phyloP scores from a whole-genome alignment of 257 asterid genomes.

The Penstemon davidsonii region DNA sequence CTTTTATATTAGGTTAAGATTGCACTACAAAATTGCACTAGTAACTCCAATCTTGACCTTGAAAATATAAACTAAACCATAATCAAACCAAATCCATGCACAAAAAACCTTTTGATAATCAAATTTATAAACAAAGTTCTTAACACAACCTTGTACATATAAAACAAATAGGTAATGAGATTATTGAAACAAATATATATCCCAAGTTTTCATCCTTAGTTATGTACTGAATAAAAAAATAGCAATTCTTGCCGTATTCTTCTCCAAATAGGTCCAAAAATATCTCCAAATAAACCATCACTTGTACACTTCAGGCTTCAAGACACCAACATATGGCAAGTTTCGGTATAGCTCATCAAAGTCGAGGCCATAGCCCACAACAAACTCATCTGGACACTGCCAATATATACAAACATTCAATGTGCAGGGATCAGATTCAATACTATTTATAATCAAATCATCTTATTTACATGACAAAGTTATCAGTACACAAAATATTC shows the following conservation, averaged over 20 bases:
- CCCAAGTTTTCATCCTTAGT: too few relatives aligned
- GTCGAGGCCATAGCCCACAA: constrained; percentile 94
- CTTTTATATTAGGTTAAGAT: too few relatives aligned
- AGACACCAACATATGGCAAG: constrained; percentile 77
- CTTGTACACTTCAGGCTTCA: constrained; percentile 76
- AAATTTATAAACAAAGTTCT: too few relatives aligned
- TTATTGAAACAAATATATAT: too few relatives aligned
- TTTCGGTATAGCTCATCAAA: constrained; percentile 80
- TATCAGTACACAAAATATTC: not conserved
- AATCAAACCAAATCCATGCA: not conserved
- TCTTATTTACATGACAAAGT: not conserved
- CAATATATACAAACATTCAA: constrained; percentile 16
- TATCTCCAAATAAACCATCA: constrained; percentile 22
- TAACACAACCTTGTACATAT: too few relatives aligned
- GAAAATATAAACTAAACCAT: not conserved
- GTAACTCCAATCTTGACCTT: too few relatives aligned
- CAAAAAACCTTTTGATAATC: not conserved
- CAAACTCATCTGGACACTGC: constrained; percentile 86
- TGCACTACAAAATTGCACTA: too few relatives aligned
- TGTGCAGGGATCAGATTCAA: not conserved
- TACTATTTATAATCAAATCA: not conserved
- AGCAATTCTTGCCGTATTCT: too few relatives aligned
- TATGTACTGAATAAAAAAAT: too few relatives aligned
- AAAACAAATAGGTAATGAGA: too few relatives aligned
- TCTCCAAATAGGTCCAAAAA: not conserved